A percentile compares a stretch with the other conserved stretches of the same genome.
Evolutionary conservation across 331 rosid species (phyloP).

Genomic region (Dryas integrifolia): DNA sequence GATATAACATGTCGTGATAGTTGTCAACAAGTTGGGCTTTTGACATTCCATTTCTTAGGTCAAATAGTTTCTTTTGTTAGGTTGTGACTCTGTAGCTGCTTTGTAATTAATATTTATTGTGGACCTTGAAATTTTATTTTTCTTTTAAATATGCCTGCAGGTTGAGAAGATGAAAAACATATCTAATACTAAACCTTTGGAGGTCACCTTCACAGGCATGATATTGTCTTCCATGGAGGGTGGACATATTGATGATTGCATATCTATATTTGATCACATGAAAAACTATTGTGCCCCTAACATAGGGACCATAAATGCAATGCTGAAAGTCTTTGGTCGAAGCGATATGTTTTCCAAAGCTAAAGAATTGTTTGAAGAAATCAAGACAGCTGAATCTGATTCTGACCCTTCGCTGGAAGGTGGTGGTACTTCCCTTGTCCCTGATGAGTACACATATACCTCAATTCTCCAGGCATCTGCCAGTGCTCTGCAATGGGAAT

Average conservation of each 20-base stretch:
- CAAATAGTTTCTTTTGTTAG: not conserved
- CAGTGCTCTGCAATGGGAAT: slow-evolving; percentile 86
- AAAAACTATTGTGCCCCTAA: slow-evolving; percentile 62
- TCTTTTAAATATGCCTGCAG: slow-evolving; percentile 44
- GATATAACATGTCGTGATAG: not conserved
- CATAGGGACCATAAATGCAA: slow-evolving; percentile 72
- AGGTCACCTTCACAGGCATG: slow-evolving; percentile 88
- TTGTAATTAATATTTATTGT: not conserved
- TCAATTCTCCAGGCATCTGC: slow-evolving; percentile 78
- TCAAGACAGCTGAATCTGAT: slow-evolving; percentile 43
- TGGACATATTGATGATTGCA: slow-evolving; percentile 63
- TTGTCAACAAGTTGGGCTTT: not conserved
- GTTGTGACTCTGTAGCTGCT: not conserved
- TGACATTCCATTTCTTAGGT: not conserved
- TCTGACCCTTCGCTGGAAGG: slow-evolving; percentile 23
- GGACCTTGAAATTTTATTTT: slow-evolving; percentile 20
- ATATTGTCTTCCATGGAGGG: slow-evolving; percentile 71
- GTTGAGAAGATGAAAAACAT: slow-evolving; percentile 68
- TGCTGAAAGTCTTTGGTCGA: slow-evolving; percentile 79
- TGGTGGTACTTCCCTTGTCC: slow-evolving; percentile 33
- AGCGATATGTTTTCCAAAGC: slow-evolving; percentile 78
- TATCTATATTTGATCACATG: slow-evolving; percentile 63
- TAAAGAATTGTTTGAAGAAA: slow-evolving; percentile 75
- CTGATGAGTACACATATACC: slow-evolving; percentile 65
- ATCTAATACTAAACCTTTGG: slow-evolving; percentile 66